Evolutionary conservation across 805 yeast genomes (phyloP).

Genomic region (Metschnikowia noctiluminum): DNA sequence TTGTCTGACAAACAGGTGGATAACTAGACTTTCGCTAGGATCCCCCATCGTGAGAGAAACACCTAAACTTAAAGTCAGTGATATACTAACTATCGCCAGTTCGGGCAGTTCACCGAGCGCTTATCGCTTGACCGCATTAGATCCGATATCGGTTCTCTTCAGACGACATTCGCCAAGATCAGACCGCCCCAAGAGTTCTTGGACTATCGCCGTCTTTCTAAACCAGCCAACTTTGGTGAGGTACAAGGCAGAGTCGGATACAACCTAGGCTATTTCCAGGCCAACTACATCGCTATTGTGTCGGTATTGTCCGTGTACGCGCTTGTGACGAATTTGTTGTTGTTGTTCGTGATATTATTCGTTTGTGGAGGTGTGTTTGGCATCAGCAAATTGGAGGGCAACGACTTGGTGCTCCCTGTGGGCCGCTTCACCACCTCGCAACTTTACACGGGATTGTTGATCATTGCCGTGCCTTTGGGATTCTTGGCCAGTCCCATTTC

Average conservation of each 20-base stretch:
- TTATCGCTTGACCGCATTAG: constrained; percentile 24
- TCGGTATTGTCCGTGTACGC: constrained; percentile 77
- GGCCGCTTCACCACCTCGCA: constrained; percentile 73
- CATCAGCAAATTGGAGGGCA: constrained; percentile 76
- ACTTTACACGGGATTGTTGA: constrained; percentile 76
- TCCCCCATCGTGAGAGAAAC: no score
- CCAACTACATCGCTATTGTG: constrained; percentile 78
- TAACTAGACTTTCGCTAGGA: no score
- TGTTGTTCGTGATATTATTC: constrained; percentile 75
- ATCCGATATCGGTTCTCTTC: constrained; percentile 42
- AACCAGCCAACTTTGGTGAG: constrained; percentile 87
- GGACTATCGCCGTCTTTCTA: constrained; percentile 83
- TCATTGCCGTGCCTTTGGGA: constrained; percentile 77
- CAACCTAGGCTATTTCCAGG: constrained; percentile 82
- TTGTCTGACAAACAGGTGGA: no score
- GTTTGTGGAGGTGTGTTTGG: constrained; percentile 74
- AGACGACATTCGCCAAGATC: constrained; percentile 62
- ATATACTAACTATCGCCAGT: constrained; percentile 4
- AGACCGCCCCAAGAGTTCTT: constrained; percentile 93
- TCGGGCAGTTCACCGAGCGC: constrained; percentile 17
- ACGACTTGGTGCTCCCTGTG: constrained; percentile 74
- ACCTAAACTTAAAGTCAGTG: no score
- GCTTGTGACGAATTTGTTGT: constrained; percentile 76
- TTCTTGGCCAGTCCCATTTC: constrained; percentile 86
- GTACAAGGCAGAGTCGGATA: constrained; percentile 83